phyloP scores from a whole-genome alignment of 1,284 basidiomycete species.

The Ganoderma leucocontextum region DNA sequence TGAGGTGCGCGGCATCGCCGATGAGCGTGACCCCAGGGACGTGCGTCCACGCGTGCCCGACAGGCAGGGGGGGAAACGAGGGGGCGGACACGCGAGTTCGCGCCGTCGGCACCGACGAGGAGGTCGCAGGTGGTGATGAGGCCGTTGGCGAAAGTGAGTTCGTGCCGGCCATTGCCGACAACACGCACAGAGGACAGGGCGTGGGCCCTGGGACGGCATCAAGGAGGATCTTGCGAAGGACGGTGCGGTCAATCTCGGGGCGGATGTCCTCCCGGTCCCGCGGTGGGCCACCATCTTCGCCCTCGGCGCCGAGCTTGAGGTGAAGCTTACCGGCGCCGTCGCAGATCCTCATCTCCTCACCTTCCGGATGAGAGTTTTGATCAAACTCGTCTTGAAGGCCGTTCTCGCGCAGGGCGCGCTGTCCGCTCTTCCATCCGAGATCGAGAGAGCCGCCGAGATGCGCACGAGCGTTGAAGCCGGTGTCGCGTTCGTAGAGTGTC shows the following conservation, averaged over 20 bases:
- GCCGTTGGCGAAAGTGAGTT: constrained; percentile 26
- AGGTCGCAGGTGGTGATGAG: constrained; percentile 25
- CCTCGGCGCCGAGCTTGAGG: neutral
- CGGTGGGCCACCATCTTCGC: neutral
- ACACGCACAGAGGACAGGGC: constrained; percentile 12
- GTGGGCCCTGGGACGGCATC: constrained; percentile 24
- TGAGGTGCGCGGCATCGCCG: constrained; percentile 59
- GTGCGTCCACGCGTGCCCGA: constrained; percentile 25
- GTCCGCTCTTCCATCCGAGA: constrained; percentile 27
- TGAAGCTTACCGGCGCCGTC: constrained; percentile 13
- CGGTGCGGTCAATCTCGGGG: constrained; percentile 28
- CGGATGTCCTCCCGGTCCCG: constrained; percentile 9
- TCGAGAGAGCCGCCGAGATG: constrained; percentile 29
- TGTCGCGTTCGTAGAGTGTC: constrained; percentile 15
- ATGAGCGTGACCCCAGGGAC: constrained; percentile 38
- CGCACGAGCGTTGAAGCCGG: constrained; percentile 14
- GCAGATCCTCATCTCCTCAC: constrained; percentile 20
- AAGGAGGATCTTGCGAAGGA: constrained; percentile 27
- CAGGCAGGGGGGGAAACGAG: constrained; percentile 34
- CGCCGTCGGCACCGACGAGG: constrained; percentile 56
- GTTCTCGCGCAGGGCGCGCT: constrained; percentile 29
- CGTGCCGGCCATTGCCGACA: constrained; percentile 14
- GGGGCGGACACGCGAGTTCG: constrained; percentile 52
- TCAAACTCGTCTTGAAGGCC: constrained; percentile 25
- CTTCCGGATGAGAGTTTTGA: constrained; percentile 20